Evolutionary conservation across 106 monocot genomes (phyloP).

Genomic region (Posidonia australis): DNA sequence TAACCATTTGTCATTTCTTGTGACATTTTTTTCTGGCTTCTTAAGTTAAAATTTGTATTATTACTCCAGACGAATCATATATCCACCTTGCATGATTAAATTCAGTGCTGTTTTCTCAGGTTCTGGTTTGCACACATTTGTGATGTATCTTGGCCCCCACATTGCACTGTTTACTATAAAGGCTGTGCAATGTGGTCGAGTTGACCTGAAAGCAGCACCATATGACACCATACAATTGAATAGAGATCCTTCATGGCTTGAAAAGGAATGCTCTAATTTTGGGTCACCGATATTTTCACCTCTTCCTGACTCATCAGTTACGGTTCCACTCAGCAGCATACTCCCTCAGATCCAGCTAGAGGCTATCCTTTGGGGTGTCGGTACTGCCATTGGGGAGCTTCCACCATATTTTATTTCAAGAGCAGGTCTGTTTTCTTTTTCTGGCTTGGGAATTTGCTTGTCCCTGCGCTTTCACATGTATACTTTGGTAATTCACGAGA

Average conservation of each 20-base stretch:
- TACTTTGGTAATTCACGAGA: background rate
- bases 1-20: background rate
- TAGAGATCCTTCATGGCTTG: conserved; percentile 74
- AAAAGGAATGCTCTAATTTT: conserved; percentile 65
- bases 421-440: conserved; percentile 57
- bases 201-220: conserved; percentile 77
- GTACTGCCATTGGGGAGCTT: conserved; percentile 93
- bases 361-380: conserved; percentile 89
- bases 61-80: background rate
- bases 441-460: background rate
- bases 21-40: background rate
- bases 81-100: background rate
- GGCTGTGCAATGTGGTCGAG: conserved; percentile 72
- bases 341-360: conserved; percentile 76
- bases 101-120: conserved; percentile 30
- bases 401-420: conserved; percentile 95
- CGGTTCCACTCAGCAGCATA: conserved; percentile 59
- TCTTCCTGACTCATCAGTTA: conserved; percentile 33
- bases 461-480: background rate
- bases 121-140: conserved; percentile 98
- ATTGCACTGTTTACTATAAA: conserved; percentile 90
- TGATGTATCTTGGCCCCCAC: conserved; percentile 88
- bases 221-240: conserved; percentile 92
- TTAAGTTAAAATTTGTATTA: background rate
- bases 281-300: conserved; percentile 54